Percentiles rank a stretch among this genome's conserved stretches.
Evolutionary conservation across 805 yeast genomes (phyloP).

Genomic region (Yarrowia yakushimensis): DNA sequence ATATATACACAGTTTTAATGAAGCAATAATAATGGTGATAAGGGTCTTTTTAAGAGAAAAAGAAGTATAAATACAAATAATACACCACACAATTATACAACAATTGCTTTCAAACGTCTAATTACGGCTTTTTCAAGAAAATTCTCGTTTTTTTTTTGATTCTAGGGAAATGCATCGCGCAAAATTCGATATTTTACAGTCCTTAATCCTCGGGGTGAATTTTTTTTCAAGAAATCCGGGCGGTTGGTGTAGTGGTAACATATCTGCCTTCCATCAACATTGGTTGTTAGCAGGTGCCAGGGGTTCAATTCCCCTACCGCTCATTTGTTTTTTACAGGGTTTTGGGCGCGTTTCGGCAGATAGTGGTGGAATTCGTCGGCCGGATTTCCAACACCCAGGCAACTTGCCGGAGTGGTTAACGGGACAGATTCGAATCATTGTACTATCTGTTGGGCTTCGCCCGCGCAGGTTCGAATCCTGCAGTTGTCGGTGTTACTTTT

Average conservation of each 20-base stretch:
- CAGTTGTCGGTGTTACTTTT: constrained; percentile 33
- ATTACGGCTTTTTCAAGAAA: no score
- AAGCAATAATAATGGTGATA: no score
- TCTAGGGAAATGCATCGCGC: no score
- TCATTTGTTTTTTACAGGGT: background rate
- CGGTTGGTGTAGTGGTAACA: constrained; percentile 16
- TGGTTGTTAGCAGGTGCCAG: constrained; percentile 4
- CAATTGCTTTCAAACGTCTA: no score
- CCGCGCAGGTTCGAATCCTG: constrained; percentile 41
- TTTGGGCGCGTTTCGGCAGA: background rate
- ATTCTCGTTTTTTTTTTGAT: no score
- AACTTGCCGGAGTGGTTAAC: constrained; percentile 34
- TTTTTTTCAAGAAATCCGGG: background rate
- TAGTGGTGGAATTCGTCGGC: background rate
- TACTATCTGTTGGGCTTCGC: constrained; percentile 34
- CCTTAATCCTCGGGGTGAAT: background rate
- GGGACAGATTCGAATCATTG: constrained; percentile 14
- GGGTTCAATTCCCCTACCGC: constrained; percentile 18
- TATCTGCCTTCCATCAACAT: constrained; percentile 7
- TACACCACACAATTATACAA: no score
- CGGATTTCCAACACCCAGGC: background rate
- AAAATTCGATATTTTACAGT: no score
- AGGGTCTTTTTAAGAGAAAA: no score
- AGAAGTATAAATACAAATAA: no score
- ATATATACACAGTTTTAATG: no score